phyloP scores from a whole-genome alignment of 768 basidiomycete species.

The Kwoniella mangroviensis region DNA sequence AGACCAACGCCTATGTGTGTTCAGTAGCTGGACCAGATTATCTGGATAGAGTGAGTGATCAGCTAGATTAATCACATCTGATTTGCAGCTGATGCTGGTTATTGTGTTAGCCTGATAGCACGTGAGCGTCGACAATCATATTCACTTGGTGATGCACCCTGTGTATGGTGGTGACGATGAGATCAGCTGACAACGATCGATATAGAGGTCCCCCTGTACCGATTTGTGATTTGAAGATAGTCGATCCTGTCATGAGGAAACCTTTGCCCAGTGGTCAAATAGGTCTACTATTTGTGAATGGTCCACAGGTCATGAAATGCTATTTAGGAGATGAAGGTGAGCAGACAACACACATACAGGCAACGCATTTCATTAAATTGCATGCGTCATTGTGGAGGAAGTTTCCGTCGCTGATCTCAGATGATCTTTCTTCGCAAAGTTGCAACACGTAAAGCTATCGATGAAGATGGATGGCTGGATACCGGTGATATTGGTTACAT shows the following conservation, averaged over 20 bases:
- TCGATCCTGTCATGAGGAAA: conserved; percentile 38
- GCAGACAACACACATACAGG: background rate
- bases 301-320: conserved; percentile 55
- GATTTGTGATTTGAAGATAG: conserved; percentile 42
- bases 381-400: no score
- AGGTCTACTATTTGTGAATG: conserved; percentile 44
- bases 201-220: conserved; percentile 49
- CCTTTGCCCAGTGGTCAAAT: conserved; percentile 31
- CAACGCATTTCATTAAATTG: no score
- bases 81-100: background rate
- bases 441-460: conserved; percentile 39
- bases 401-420: no score
- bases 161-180: background rate
- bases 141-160: no score
- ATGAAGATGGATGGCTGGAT: conserved; percentile 50
- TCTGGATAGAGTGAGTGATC: conserved; percentile 34
- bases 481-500: conserved; percentile 46
- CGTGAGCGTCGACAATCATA: conserved; percentile 25
- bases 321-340: conserved; percentile 45
- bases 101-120: conserved; percentile 48
- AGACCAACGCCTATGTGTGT: conserved; percentile 55
- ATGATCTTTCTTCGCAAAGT: conserved; percentile 9
- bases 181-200: background rate
- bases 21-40: conserved; percentile 49
- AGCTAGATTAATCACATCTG: background rate